phyloP scores from a whole-genome alignment of 805 yeast genomes.

The Limtongia smithiae region DNA sequence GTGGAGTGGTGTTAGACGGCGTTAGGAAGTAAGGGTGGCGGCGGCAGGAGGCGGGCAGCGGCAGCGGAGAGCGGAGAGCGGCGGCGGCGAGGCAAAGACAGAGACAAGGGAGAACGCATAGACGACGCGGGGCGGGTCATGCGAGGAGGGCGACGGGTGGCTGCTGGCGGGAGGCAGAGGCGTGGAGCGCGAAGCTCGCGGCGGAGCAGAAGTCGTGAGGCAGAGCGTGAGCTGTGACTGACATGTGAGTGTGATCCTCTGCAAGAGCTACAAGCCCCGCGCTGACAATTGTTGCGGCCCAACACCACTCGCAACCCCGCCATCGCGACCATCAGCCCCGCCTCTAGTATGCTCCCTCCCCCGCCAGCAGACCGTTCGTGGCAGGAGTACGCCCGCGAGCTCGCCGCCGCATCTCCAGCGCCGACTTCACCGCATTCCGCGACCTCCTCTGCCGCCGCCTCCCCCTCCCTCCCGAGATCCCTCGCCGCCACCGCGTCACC shows the following conservation, averaged over 20 bases:
- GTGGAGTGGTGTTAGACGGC: too few relatives aligned
- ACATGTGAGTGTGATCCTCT: too few relatives aligned
- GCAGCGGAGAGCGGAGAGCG: constrained; percentile 22
- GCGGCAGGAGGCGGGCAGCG: constrained; percentile 1
- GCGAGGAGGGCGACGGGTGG: constrained; percentile 6
- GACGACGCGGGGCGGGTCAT: constrained; percentile 3
- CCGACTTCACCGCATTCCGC: neutral
- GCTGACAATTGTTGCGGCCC: too few relatives aligned
- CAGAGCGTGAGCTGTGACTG: too few relatives aligned
- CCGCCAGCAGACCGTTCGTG: constrained; percentile 17
- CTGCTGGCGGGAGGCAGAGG: too few relatives aligned
- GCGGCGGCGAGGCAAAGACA: constrained; percentile 2
- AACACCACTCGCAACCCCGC: too few relatives aligned
- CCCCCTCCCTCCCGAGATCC: constrained; percentile 23
- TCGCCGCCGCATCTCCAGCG: constrained; percentile 9
- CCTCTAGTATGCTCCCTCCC: constrained; percentile 16
- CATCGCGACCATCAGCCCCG: constrained; percentile 12
- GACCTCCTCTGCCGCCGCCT: neutral
- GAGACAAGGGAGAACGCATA: constrained; percentile 1
- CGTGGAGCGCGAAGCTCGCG: too few relatives aligned
- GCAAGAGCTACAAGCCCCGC: too few relatives aligned
- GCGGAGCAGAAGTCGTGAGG: too few relatives aligned
- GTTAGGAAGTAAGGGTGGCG: neutral
- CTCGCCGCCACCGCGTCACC: constrained; percentile 2
- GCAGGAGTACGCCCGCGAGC: constrained; percentile 23